phyloP scores from a whole-genome alignment of 805 yeast genomes.

The Peterozyma toletana region DNA sequence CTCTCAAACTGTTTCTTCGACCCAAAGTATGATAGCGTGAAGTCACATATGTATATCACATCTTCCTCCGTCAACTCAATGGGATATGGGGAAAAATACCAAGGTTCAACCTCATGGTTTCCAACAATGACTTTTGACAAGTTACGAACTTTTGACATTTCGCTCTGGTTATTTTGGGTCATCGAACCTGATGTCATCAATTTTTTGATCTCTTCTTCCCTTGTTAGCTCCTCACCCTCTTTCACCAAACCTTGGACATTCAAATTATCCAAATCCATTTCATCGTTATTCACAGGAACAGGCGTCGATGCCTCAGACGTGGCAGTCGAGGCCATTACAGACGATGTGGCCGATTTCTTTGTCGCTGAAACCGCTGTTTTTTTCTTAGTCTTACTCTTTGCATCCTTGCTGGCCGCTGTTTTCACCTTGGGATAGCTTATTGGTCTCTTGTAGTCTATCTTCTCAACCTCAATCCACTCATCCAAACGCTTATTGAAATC shows the following conservation, averaged over 20 bases:
- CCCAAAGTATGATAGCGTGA: conserved; percentile 81
- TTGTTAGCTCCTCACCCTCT: conserved; percentile 63
- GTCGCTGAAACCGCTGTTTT: conserved; percentile 9
- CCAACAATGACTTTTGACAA: conserved; percentile 77
- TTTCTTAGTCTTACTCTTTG: conserved; percentile 28
- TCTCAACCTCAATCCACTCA: conserved; percentile 78
- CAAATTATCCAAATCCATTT: conserved; percentile 77
- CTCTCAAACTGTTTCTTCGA: conserved; percentile 88
- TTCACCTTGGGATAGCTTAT: conserved; percentile 65
- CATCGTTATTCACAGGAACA: conserved; percentile 36
- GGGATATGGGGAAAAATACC: conserved; percentile 99
- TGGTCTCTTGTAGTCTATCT: conserved; percentile 67
- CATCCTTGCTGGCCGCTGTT: conserved; percentile 27
- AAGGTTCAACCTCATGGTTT: conserved; percentile 88
- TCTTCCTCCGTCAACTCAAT: conserved; percentile 91
- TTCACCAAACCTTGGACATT: conserved; percentile 73
- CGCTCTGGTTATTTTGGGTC: conserved; percentile 80
- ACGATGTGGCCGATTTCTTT: conserved; percentile 16
- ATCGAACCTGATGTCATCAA: conserved; percentile 93
- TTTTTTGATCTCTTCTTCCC: conserved; percentile 91
- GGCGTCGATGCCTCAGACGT: conserved; percentile 10
- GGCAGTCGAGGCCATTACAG: conserved; percentile 17
- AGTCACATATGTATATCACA: conserved; percentile 84
- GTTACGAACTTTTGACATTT: conserved; percentile 87
- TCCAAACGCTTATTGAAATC: conserved; percentile 95